phyloP scores from a whole-genome alignment of 371 early-diverging fungal genomes.

The Rhizopus delemar region DNA sequence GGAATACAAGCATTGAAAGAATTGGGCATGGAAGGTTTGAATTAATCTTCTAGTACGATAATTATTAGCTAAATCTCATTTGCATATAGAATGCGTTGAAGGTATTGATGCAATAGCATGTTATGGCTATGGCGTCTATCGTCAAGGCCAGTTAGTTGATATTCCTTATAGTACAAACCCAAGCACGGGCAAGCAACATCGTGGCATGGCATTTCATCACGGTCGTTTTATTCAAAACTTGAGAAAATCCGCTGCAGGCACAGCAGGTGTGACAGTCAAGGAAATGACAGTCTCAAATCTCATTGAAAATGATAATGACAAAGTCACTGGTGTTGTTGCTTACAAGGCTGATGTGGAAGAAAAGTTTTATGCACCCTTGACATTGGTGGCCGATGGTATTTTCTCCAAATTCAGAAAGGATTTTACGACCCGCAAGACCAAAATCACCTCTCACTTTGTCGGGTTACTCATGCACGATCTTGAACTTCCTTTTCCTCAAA shows the following conservation, averaged over 20 bases:
- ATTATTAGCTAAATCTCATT: no score
- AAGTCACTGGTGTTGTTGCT: conserved; percentile 57
- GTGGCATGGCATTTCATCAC: conserved; percentile 85
- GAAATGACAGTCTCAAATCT: conserved; percentile 74
- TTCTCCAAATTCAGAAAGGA: conserved; percentile 92
- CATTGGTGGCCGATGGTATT: conserved; percentile 88
- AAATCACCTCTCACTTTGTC: conserved; percentile 75
- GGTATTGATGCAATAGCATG: conserved; percentile 81
- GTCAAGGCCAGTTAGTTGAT: conserved; percentile 48
- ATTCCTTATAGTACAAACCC: conserved; percentile 58
- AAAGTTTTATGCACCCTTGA: conserved; percentile 66
- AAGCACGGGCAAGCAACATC: conserved; percentile 33
- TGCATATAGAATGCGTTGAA: conserved; percentile 62
- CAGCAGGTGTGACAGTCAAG: conserved; percentile 67
- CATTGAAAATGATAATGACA: conserved; percentile 46
- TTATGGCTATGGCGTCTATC: conserved; percentile 79
- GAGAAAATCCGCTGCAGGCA: conserved; percentile 60
- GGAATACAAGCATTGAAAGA: conserved; percentile 79
- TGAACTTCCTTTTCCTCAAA: conserved; percentile 76
- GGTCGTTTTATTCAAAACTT: conserved; percentile 86
- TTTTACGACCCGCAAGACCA: conserved; percentile 54
- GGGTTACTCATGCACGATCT: conserved; percentile 75
- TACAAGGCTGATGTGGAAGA: conserved; percentile 21
- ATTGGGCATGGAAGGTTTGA: conserved; percentile 70
- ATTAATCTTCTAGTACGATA: background rate